phyloP scores from a whole-genome alignment of 1,284 basidiomycete genomes.

The Ustilago sp. region DNA sequence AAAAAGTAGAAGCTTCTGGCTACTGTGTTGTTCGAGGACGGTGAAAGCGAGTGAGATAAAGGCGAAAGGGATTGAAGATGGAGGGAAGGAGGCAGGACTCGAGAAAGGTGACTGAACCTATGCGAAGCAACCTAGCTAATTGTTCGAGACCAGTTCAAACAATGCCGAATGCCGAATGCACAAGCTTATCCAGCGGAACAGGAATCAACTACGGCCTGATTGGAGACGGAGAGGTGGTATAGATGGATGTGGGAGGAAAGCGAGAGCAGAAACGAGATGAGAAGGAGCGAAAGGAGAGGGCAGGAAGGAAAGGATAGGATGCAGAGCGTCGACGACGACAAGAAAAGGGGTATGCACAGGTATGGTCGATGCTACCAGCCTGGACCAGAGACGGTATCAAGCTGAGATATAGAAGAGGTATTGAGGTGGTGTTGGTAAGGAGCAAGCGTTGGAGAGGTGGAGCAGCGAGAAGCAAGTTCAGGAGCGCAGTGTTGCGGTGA shows the following conservation, averaged over 20 bases:
- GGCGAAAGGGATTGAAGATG: background rate
- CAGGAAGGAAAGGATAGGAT: background rate
- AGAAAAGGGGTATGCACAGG: conserved; percentile 15
- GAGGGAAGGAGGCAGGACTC: background rate
- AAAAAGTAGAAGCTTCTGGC: too few species aligned
- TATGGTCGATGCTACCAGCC: conserved; percentile 10
- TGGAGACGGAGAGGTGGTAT: conserved; percentile 12
- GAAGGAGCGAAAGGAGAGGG: background rate
- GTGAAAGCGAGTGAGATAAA: background rate
- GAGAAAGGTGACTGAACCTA: background rate
- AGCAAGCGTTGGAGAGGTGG: background rate
- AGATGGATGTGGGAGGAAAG: conserved; percentile 20
- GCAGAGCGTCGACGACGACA: conserved; percentile 1
- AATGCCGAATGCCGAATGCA: background rate
- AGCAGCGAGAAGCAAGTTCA: conserved; percentile 7
- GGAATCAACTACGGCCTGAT: background rate
- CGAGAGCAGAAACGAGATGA: background rate
- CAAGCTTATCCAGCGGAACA: background rate
- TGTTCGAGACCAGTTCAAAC: conserved; percentile 19
- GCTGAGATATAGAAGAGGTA: conserved; percentile 1
- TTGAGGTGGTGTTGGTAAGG: conserved; percentile 4
- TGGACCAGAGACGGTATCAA: conserved; percentile 2
- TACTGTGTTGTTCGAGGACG: background rate
- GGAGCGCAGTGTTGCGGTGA: conserved; percentile 24
- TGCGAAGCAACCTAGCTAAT: background rate